phyloP scores from a whole-genome alignment of 2,329 filamentous ascomycete genomes.

The Podosphaera fusca region DNA sequence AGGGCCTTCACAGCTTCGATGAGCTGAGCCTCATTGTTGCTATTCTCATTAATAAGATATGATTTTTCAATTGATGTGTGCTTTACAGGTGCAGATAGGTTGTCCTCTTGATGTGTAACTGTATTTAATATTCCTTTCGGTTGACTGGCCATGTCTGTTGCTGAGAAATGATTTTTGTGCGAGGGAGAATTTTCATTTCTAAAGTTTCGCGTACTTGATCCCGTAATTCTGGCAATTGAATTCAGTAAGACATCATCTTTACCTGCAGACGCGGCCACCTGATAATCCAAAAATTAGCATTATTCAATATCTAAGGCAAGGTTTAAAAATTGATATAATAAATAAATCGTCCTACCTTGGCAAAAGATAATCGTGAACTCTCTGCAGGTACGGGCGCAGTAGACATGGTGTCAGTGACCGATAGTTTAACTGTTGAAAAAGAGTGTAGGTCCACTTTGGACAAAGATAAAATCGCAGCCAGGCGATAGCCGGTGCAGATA shows the following conservation, averaged over 20 bases:
- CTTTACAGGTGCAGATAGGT: not conserved
- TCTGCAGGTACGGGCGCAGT: slow-evolving; percentile 24
- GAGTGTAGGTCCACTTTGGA: slow-evolving; percentile 14
- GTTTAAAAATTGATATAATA: not conserved
- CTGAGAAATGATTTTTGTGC: slow-evolving; percentile 3
- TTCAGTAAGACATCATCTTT: slow-evolving; percentile 18
- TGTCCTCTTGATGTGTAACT: not conserved
- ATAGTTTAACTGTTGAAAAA: slow-evolving; percentile 9
- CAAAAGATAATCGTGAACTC: slow-evolving; percentile 43
- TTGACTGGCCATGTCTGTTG: slow-evolving; percentile 3
- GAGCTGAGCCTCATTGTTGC: slow-evolving; percentile 10
- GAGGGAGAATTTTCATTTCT: slow-evolving; percentile 10
- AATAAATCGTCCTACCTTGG: slow-evolving; percentile 33
- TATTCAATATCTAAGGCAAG: not conserved
- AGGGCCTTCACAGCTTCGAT: slow-evolving; percentile 15
- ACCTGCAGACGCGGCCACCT: slow-evolving; percentile 27
- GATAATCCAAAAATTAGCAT: slow-evolving; percentile 5
- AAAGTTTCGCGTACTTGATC: slow-evolving; percentile 13
- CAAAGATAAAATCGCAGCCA: slow-evolving; percentile 14
- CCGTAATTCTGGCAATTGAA: slow-evolving; percentile 13
- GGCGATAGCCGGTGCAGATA: slow-evolving; percentile 11
- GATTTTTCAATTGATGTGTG: not conserved
- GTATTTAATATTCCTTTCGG: slow-evolving; percentile 2
- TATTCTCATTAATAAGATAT: not conserved
- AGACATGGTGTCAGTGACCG: slow-evolving; percentile 9